Evolutionary conservation across 805 yeast genomes (phyloP), one percentile per base, ranked within the genome.

Genomic region (Isabelozyma pseudorhagii): DNA sequence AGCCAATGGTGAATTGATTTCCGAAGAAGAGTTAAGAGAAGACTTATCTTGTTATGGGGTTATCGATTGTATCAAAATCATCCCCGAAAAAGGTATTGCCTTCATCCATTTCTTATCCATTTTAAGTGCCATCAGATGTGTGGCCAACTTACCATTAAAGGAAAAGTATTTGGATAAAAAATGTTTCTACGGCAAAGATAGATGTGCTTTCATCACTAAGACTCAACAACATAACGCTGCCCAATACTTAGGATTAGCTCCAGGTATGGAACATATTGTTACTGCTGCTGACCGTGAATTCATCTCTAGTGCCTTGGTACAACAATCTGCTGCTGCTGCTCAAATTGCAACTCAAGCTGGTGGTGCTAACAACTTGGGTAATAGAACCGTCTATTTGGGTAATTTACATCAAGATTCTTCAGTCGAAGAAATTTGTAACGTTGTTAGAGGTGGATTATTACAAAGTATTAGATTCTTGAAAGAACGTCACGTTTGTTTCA

Each of bases 171-270:
- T 79, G 50, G 86, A 84, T 55, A 83, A 87, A 50, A 89, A 89
- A 66, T 87, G 96, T 40, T 89, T 82, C 60, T 92, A 89, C 62
- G 98, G 97, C 52, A 92, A 91, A 66, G 98, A 93, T 68, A 79
- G 98, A 68, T 89, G 94, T 73, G 97, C 97, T 2, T 90, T 90
- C 61, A 89, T 93, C 42, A 90, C 97, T 25, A 90, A 89, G 66
- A 88, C 97, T 14, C 97, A 94, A 69, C 97, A 91, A 69, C 97
- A 92, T 64, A 91, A 93, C 64, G 98, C 97, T 15, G 97, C 97
- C 3, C 96, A 92, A 66, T 93, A 90, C 64, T 72, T 93, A 48
- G 97, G 97, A 1, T 76, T 91, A 52, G 89, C 94, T 42, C 96
- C 97, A 15, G 94, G 96, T 28, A 81, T 85, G 79, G 96, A 88